These are phyloP conservation scores for Lachnellula willkommii DNA, from an alignment of 2,329 filamentous ascomycete species.

Conservation along the genomic window DNA sequence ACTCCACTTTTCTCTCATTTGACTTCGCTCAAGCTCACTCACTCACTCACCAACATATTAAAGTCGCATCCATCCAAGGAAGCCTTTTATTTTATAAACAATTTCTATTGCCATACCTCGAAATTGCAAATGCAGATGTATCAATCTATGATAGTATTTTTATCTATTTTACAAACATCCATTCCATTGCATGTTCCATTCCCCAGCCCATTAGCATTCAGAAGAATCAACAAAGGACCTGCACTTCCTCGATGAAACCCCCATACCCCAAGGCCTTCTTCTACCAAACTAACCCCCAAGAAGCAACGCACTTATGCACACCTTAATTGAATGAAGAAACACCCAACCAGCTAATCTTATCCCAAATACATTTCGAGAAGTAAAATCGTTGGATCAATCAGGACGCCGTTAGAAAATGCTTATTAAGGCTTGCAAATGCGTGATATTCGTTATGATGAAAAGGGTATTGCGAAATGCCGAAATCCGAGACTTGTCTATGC, in stretches of 20 bases:
- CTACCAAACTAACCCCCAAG: conserved; percentile 8
- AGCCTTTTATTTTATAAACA: background rate
- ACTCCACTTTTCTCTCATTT: too few relatives aligned
- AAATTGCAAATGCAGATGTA: too few relatives aligned
- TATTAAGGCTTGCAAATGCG: conserved; percentile 30
- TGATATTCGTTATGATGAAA: conserved; percentile 20
- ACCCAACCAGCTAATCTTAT: conserved; percentile 2
- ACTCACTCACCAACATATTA: too few relatives aligned
- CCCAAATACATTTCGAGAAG: conserved; percentile 20
- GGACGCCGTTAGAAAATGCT: conserved; percentile 30
- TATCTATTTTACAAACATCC: background rate
- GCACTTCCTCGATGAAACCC: conserved; percentile 30
- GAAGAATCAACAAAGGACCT: conserved; percentile 28
- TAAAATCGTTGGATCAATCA: conserved; percentile 8
- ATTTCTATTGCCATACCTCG: background rate
- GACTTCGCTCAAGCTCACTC: too few relatives aligned
- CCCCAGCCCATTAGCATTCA: background rate
- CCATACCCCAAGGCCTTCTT: background rate
- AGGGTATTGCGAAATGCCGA: conserved; percentile 16
- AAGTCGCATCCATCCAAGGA: background rate
- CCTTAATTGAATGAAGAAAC: background rate
- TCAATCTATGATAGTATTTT: background rate
- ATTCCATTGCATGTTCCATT: background rate
- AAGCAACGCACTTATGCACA: conserved; percentile 10
- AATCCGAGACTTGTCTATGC: conserved; percentile 51